Evolutionary conservation across 202 grass and related monocot genomes (phyloP).

Genomic region (Miscanthus sacchariflorus): DNA sequence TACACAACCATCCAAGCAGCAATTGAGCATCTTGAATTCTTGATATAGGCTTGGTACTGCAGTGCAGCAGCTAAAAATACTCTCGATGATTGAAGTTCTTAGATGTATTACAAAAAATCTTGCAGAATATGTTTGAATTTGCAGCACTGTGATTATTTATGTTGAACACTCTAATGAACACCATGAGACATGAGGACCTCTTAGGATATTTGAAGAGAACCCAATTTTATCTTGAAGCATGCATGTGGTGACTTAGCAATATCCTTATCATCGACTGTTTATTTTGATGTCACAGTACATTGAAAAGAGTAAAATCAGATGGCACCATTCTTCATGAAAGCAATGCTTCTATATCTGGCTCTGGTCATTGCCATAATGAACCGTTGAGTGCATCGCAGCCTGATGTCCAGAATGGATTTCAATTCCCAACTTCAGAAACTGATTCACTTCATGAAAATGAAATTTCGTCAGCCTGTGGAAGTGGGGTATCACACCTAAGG

Average conservation of each 20-base stretch:
- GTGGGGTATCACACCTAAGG: conserved; percentile 48
- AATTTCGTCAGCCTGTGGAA: conserved; percentile 46
- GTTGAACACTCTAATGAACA: neutral
- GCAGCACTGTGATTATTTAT: conserved; percentile 7
- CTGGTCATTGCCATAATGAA: conserved; percentile 45
- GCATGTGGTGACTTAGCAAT: conserved; percentile 17
- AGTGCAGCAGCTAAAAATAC: neutral
- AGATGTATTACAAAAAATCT: neutral
- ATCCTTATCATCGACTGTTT: conserved; percentile 28
- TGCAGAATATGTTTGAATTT: neutral
- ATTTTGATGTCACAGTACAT: conserved; percentile 65
- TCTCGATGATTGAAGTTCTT: neutral
- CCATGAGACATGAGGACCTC: neutral
- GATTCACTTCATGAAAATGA: conserved; percentile 50
- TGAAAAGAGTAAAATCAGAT: conserved; percentile 85
- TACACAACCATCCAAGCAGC: neutral
- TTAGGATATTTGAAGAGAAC: conserved; percentile 33
- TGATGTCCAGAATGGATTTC: conserved; percentile 46
- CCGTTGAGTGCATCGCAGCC: conserved; percentile 31
- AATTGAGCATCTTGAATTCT: neutral
- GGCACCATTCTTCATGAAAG: conserved; percentile 71
- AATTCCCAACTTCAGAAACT: conserved; percentile 40
- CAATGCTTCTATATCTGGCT: conserved; percentile 48
- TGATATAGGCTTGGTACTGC: neutral
- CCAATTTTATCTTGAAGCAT: conserved; percentile 17